Percentiles rank a stretch among this genome's conserved stretches.
These are phyloP conservation scores for Tolypocladium sp. DNA, from an alignment of 2,329 filamentous ascomycete genomes.

Conservation along the genomic window DNA sequence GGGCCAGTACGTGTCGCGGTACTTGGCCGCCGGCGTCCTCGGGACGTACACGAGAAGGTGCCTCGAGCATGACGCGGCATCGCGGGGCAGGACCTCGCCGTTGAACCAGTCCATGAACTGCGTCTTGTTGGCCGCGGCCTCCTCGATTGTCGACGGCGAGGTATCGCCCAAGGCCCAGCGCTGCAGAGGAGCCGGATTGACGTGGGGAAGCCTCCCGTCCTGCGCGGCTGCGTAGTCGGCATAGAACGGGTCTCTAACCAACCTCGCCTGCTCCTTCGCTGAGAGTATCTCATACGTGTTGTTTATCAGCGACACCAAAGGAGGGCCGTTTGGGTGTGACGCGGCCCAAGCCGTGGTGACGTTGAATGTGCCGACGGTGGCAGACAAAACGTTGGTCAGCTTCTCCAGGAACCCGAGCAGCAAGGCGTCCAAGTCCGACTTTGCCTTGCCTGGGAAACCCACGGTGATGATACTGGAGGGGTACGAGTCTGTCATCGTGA, in stretches of 20 bases:
- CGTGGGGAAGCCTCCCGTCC: constrained; percentile 22
- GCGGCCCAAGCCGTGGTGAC: background rate
- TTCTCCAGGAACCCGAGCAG: background rate
- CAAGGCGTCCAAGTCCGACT: constrained; percentile 4
- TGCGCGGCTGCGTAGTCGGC: constrained; percentile 19
- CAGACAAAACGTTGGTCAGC: background rate
- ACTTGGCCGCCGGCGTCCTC: constrained; percentile 10
- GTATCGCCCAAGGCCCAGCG: constrained; percentile 25
- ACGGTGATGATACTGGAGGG: constrained; percentile 21
- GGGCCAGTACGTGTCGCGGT: constrained; percentile 24
- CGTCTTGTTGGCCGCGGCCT: constrained; percentile 40
- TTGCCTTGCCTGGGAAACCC: constrained; percentile 12
- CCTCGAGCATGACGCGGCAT: constrained; percentile 31
- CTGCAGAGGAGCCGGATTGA: constrained; percentile 23
- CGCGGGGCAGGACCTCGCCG: constrained; percentile 25
- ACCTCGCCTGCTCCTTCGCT: constrained; percentile 22
- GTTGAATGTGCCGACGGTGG: background rate
- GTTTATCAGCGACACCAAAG: constrained; percentile 17
- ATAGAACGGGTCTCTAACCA: constrained; percentile 26
- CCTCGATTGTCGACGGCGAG: constrained; percentile 15
- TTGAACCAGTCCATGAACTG: constrained; percentile 38
- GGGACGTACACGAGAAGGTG: constrained; percentile 38
- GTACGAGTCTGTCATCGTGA: constrained; percentile 17
- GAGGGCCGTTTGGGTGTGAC: background rate
- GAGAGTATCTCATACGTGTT: constrained; percentile 25